These are phyloP conservation scores for Imleria badia DNA, from an alignment of 768 basidiomycete species.

Conservation along the genomic window DNA sequence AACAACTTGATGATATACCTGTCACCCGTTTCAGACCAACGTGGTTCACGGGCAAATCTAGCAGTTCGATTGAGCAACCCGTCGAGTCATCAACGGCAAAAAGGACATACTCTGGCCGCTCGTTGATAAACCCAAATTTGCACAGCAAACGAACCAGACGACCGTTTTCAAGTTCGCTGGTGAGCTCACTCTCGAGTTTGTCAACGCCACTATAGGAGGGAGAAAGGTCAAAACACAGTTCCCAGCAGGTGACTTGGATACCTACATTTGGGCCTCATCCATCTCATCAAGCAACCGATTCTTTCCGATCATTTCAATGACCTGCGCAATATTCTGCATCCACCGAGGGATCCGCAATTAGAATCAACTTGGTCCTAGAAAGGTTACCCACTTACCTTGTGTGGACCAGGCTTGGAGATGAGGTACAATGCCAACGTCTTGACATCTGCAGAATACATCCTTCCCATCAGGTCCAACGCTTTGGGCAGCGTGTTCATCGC, in stretches of 20 bases:
- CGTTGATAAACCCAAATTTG: constrained; percentile 98
- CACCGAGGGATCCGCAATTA: not conserved
- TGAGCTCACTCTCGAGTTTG: constrained; percentile 76
- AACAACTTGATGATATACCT: constrained; percentile 98
- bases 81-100: not conserved
- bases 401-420: constrained; percentile 64
- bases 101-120: constrained; percentile 87
- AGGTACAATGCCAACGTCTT: constrained; percentile 80
- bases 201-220: constrained; percentile 65
- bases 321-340: constrained; percentile 68
- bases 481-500: constrained; percentile 64
- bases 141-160: constrained; percentile 84
- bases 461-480: constrained; percentile 69
- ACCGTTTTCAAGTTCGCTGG: constrained; percentile 91
- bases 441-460: constrained; percentile 77
- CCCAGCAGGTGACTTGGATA: not conserved
- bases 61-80: constrained; percentile 1
- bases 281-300: constrained; percentile 69
- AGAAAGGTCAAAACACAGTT: not conserved
- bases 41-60: constrained; percentile 91
- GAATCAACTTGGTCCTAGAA: not conserved
- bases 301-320: constrained; percentile 77
- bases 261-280: constrained; percentile 79
- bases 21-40: constrained; percentile 99
- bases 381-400: constrained; percentile 46